These are phyloP conservation scores for Skeletonema potamos DNA, from an alignment of 108 stramenopile genomes.

Conservation along the genomic window DNA sequence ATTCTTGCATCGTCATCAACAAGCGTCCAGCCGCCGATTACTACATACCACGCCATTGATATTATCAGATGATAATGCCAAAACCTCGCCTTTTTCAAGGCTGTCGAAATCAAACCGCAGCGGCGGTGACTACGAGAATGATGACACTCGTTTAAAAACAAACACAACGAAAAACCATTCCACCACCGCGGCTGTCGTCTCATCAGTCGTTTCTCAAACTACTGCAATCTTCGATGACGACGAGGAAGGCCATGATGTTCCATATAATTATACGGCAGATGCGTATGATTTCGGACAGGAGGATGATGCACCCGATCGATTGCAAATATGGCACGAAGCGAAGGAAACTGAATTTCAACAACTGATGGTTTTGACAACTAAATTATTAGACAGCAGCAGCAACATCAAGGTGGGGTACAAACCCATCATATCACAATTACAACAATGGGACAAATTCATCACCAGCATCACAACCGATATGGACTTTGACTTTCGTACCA, in stretches of 20 bases:
- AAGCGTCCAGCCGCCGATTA: background rate
- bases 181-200: background rate
- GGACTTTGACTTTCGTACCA: slow-evolving; percentile 20
- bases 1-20: background rate
- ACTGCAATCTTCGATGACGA: background rate
- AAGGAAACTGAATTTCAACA: slow-evolving; percentile 7
- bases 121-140: background rate
- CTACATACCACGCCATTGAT: background rate
- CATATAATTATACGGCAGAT: background rate
- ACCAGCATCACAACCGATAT: slow-evolving; percentile 16
- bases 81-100: background rate
- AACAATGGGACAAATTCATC: slow-evolving; percentile 8
- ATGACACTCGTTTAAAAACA: background rate
- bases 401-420: background rate
- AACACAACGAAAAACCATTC: background rate
- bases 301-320: background rate
- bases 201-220: background rate
- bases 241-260: background rate
- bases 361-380: background rate
- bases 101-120: background rate
- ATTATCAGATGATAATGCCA: background rate
- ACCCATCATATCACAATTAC: slow-evolving; percentile 23
- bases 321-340: slow-evolving; percentile 2
- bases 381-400: background rate
- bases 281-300: background rate